A percentile compares a stretch with the other conserved stretches of the same genome.
phyloP scores from a whole-genome alignment of 2,329 filamentous ascomycete genomes.

The Alternaria brassicae region DNA sequence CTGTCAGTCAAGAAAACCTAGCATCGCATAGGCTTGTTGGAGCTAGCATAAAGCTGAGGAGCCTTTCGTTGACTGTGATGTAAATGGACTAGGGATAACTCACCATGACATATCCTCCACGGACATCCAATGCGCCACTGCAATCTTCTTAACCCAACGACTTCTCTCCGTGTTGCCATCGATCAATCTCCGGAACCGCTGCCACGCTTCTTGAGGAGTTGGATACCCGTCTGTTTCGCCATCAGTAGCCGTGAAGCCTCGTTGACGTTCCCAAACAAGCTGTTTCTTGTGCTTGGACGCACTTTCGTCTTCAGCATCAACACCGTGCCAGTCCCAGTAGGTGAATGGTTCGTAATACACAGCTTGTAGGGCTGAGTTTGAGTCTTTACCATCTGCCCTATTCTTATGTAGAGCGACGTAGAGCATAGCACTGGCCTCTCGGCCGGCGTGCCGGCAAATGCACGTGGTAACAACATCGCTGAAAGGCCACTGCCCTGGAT shows the following conservation, averaged over 20 bases:
- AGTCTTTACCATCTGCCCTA: not conserved
- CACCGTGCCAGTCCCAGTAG: constrained; percentile 37
- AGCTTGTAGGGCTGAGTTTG: constrained; percentile 7
- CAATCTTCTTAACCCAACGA: constrained; percentile 31
- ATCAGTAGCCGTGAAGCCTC: constrained; percentile 15
- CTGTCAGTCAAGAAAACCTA: not conserved
- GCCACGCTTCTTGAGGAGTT: constrained; percentile 25
- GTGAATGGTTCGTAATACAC: constrained; percentile 34
- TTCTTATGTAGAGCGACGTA: constrained; percentile 12
- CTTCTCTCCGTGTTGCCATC: constrained; percentile 4
- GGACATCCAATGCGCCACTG: constrained; percentile 36
- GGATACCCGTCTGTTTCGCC: constrained; percentile 12
- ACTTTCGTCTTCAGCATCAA: constrained; percentile 5
- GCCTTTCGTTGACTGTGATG: not conserved
- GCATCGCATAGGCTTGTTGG: not conserved
- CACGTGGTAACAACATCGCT: not conserved
- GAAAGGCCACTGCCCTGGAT: constrained; percentile 10
- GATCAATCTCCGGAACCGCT: constrained; percentile 20
- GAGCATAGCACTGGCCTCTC: constrained; percentile 22
- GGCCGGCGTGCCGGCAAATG: constrained; percentile 18
- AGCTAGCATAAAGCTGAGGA: not conserved
- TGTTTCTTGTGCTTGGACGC: constrained; percentile 17
- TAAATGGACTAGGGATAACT: not conserved
- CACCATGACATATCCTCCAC: constrained; percentile 29
- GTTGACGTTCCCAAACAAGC: constrained; percentile 27